Conservation (phyloP, 306 rosid species). For the Coriaria nepalensis region DNA sequence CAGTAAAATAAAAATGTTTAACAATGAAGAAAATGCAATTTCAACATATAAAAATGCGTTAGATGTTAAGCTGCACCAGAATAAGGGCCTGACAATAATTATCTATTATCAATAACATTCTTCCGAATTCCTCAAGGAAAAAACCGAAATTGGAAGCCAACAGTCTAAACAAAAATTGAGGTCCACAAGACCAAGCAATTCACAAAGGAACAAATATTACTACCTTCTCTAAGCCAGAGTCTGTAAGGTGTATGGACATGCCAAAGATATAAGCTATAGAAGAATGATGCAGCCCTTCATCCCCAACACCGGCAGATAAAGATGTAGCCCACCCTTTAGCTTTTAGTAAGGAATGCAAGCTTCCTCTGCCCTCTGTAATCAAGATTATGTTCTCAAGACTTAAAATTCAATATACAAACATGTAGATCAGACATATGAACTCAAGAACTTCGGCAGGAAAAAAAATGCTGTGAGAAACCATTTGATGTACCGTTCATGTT, state of each 20-base stretch:
- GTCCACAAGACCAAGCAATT: not conserved
- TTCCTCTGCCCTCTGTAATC: conserved; percentile 83
- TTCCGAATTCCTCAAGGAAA: no score
- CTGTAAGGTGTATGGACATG: conserved; percentile 79
- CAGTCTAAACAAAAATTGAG: no score
- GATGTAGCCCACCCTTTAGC: conserved; percentile 85
- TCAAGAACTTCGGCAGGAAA: not conserved
- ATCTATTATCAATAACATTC: no score
- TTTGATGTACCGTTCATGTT: no score
- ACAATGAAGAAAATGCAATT: conserved; percentile 7
- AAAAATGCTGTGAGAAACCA: not conserved
- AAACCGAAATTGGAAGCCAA: no score
- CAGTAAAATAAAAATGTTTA: conserved; percentile 4
- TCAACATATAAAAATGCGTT: not conserved
- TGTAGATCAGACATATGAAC: not conserved
- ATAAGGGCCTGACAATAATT: no score
- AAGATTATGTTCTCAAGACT: conserved; percentile 15
- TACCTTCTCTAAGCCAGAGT: conserved; percentile 90
- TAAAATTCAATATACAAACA: conserved; percentile 9
- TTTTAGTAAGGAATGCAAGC: conserved; percentile 75
- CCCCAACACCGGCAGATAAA: conserved; percentile 81
- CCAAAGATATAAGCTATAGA: conserved; percentile 61
- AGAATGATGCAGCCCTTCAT: conserved; percentile 68
- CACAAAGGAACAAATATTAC: conserved; percentile 3
- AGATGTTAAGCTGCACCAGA: no score